Percentiles rank a stretch among this genome's conserved stretches.
These are phyloP conservation scores for Dictyostelium citrinum DNA, from an alignment of 78 protist genomes.

Conservation along the genomic window DNA sequence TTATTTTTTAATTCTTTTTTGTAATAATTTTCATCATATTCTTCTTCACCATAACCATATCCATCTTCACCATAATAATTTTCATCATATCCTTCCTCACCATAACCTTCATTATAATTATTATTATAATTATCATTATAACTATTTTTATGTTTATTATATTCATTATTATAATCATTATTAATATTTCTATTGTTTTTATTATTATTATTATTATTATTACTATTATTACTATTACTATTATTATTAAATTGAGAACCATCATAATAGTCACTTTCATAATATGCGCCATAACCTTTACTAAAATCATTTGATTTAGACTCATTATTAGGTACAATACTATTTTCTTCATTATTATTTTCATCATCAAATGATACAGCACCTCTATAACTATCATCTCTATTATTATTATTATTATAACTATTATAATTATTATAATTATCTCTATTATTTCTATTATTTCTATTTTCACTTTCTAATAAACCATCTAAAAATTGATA, in stretches of 20 bases:
- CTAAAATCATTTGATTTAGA: background rate
- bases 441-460: background rate
- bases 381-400: background rate
- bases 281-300: background rate
- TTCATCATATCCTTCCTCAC: background rate
- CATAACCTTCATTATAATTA: background rate
- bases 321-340: background rate
- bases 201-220: background rate
- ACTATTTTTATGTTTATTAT: background rate
- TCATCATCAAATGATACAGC: background rate
- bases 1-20: background rate
- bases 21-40: background rate
- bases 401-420: background rate
- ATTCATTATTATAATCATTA: background rate
- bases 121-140: background rate
- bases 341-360: background rate
- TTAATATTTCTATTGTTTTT: background rate
- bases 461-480: background rate
- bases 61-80: background rate
- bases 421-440: background rate
- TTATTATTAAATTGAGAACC: background rate
- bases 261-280: conserved; percentile 9
- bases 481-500: conserved; percentile 1
- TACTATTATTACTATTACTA: background rate
- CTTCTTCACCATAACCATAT: background rate